Conservation (phyloP, 2,329 filamentous ascomycete species). For the Aspergillus udagawae region DNA sequence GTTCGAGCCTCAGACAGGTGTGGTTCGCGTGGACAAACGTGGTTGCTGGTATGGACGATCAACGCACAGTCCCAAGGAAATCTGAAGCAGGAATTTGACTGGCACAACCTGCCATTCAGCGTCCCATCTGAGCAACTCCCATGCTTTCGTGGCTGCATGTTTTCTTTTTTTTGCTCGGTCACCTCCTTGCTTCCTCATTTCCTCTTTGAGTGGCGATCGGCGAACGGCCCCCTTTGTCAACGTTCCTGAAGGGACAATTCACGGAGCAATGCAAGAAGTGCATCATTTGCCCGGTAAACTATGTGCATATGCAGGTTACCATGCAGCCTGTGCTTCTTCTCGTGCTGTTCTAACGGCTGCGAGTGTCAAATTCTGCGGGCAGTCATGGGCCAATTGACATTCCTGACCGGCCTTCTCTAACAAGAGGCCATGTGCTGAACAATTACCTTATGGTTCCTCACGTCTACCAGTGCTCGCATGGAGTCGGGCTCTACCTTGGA, state of each 20-base stretch:
- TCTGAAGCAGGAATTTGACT: not conserved
- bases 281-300: not conserved
- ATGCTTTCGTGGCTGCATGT: not conserved
- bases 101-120: not conserved
- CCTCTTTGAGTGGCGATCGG: not conserved
- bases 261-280: not conserved
- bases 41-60: conserved; percentile 14
- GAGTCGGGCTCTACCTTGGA: not conserved
- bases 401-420: not conserved
- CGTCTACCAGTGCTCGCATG: not conserved
- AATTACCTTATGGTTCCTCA: not conserved
- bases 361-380: not conserved
- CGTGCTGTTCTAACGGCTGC: not conserved
- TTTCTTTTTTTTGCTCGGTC: not conserved
- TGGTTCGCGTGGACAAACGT: conserved; percentile 14
- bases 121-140: not conserved
- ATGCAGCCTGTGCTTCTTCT: not conserved
- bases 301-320: not conserved
- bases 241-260: not conserved
- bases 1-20: conserved; percentile 8
- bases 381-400: not conserved
- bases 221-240: not conserved
- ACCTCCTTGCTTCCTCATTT: not conserved
- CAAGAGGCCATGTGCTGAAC: not conserved
- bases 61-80: conserved; percentile 12